Evolutionary conservation across 2,329 filamentous ascomycete species (phyloP).

Genomic region (Nothomitra cinnamomea): DNA sequence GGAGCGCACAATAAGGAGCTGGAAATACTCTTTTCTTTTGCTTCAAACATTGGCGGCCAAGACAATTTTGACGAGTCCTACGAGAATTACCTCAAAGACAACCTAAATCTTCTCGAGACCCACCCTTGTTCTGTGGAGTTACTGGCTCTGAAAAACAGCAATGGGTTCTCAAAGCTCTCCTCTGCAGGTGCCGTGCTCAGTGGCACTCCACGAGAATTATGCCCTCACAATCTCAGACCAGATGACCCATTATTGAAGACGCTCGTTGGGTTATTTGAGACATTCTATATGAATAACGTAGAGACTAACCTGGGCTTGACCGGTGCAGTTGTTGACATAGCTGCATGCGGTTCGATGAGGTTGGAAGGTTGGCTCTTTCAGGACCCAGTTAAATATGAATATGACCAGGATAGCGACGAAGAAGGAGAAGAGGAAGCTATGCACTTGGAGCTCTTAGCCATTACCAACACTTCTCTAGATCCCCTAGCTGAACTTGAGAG

Average conservation of each 20-base stretch:
- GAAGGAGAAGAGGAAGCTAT: constrained; percentile 13
- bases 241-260: constrained; percentile 40
- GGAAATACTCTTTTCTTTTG: constrained; percentile 51
- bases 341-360: constrained; percentile 67
- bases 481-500: constrained; percentile 25
- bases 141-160: constrained; percentile 37
- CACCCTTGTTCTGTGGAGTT: constrained; percentile 56
- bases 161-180: constrained; percentile 35
- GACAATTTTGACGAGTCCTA: constrained; percentile 59
- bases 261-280: constrained; percentile 44
- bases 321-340: constrained; percentile 64
- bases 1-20: constrained; percentile 63
- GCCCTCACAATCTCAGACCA: constrained; percentile 41
- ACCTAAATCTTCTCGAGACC: constrained; percentile 47
- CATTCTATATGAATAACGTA: constrained; percentile 78
- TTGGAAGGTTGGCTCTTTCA: constrained; percentile 84
- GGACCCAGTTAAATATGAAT: constrained; percentile 46
- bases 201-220: constrained; percentile 41
- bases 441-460: not conserved
- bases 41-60: constrained; percentile 49
- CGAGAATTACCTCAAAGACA: constrained; percentile 54
- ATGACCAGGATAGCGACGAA: constrained; percentile 25
- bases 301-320: constrained; percentile 84
- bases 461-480: constrained; percentile 13
- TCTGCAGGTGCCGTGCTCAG: constrained; percentile 17